These are phyloP conservation scores for Alternaria rosae DNA, from an alignment of 2,329 filamentous ascomycete genomes.

Conservation along the genomic window DNA sequence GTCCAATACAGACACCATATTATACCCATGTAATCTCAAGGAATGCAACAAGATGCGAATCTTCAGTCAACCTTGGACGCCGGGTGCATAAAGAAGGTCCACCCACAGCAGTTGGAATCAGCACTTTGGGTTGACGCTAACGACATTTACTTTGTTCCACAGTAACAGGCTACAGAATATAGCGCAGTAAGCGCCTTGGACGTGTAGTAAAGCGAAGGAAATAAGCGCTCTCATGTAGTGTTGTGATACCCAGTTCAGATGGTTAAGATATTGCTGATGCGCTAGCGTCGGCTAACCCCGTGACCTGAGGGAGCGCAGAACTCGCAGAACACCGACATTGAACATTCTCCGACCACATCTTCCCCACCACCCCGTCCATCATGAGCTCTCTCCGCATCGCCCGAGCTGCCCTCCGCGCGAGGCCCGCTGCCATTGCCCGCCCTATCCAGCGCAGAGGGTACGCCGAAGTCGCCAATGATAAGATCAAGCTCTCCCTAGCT, in stretches of 20 bases:
- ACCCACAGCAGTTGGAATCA: background rate
- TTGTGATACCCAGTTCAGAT: background rate
- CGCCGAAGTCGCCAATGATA: constrained; percentile 65
- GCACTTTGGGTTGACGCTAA: background rate
- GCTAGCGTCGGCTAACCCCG: constrained; percentile 23
- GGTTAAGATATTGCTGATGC: background rate
- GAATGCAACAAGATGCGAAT: background rate
- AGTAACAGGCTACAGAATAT: too few species aligned
- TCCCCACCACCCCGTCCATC: constrained; percentile 49
- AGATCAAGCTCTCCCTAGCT: constrained; percentile 95
- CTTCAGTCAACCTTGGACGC: background rate
- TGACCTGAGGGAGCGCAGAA: constrained; percentile 28
- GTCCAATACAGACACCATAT: background rate
- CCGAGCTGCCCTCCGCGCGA: constrained; percentile 85
- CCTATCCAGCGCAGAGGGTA: constrained; percentile 88
- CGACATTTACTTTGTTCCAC: background rate
- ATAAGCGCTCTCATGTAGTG: background rate
- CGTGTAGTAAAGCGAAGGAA: background rate
- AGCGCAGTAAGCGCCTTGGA: too few species aligned
- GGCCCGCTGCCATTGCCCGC: constrained; percentile 75
- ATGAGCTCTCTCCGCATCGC: constrained; percentile 97
- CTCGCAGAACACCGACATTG: constrained; percentile 29
- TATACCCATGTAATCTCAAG: background rate
- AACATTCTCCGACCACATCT: constrained; percentile 33
- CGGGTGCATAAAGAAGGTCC: background rate